Percentiles rank a stretch among this genome's conserved stretches.
These are phyloP conservation scores for Globisporangium parvum DNA, from an alignment of 352 stramenopile species.

Conservation along the genomic window DNA sequence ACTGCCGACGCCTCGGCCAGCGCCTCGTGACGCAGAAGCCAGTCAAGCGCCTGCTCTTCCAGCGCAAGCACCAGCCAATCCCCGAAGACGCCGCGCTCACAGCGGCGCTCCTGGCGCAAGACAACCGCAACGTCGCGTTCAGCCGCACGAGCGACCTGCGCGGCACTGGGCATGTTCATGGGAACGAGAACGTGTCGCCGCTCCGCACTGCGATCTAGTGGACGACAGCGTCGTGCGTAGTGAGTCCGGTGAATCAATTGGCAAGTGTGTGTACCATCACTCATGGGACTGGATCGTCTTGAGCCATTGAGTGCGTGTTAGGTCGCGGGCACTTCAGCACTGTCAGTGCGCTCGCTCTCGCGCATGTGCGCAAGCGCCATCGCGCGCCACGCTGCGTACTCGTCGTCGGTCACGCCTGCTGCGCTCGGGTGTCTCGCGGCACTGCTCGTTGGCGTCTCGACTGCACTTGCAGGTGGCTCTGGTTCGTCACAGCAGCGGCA, in stretches of 20 bases:
- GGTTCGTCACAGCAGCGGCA: neutral
- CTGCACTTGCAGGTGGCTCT: neutral
- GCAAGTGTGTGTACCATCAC: too few species aligned
- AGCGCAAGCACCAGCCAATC: slow-evolving; percentile 17
- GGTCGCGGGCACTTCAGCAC: too few species aligned
- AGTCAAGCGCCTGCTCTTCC: slow-evolving; percentile 13
- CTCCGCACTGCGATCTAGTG: too few species aligned
- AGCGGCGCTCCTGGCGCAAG: slow-evolving; percentile 1
- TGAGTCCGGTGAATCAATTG: too few species aligned
- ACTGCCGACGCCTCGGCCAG: slow-evolving; percentile 26
- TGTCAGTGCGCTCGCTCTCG: neutral
- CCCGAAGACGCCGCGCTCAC: slow-evolving; percentile 14
- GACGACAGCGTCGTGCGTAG: too few species aligned
- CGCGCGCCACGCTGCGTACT: slow-evolving; percentile 3
- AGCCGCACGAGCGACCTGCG: neutral
- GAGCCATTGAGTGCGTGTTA: too few species aligned
- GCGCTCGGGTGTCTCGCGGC: neutral
- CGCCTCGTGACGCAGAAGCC: slow-evolving; percentile 19
- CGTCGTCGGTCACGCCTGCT: neutral
- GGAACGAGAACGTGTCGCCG: too few species aligned
- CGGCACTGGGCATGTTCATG: too few species aligned
- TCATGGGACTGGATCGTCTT: too few species aligned
- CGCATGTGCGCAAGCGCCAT: slow-evolving; percentile 5
- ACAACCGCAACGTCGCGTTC: neutral
- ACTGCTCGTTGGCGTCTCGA: neutral